Conservation (phyloP, 176 grass and related monocot genomes). For the Aegilops bicornis region DNA sequence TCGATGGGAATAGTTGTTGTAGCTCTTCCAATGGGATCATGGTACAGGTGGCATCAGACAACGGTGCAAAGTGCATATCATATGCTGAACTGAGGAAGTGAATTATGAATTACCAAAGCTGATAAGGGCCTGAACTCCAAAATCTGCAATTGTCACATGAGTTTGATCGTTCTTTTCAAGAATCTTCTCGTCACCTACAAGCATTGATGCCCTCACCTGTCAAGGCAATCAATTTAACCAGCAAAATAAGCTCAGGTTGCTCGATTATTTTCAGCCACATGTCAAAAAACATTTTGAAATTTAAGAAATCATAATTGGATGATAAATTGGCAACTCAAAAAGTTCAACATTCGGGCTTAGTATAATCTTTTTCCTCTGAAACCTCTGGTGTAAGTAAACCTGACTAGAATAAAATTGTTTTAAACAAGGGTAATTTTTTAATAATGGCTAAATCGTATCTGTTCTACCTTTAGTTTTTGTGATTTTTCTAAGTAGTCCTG, state of each 20-base stretch:
- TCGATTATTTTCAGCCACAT: not conserved
- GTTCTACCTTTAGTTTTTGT: not conserved
- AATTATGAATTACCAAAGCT: slow-evolving; percentile 56
- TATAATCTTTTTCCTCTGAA: not conserved
- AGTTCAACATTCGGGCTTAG: not conserved
- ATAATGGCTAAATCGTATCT: not conserved
- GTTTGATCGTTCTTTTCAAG: slow-evolving; percentile 79
- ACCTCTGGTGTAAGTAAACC: not conserved
- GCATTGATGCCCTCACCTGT: slow-evolving; percentile 80
- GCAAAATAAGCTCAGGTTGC: not conserved
- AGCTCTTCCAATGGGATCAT: slow-evolving; percentile 51
- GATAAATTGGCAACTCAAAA: not conserved
- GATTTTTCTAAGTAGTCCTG: not conserved
- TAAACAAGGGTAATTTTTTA: not conserved
- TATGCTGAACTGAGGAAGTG: not conserved
- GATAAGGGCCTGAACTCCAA: slow-evolving; percentile 85
- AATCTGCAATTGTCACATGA: slow-evolving; percentile 81
- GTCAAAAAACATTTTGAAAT: not conserved
- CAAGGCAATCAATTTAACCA: not conserved
- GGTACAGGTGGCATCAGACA: slow-evolving; percentile 23
- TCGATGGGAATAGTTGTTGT: slow-evolving; percentile 67
- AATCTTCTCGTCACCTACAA: slow-evolving; percentile 54
- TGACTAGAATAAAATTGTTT: not conserved
- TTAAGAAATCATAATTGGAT: not conserved
- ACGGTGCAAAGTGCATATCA: slow-evolving; percentile 4